Evolutionary conservation across 2,329 filamentous ascomycete species (phyloP), one percentile per base, ranked within the genome.

Genomic region (Eutypella sp.): DNA sequence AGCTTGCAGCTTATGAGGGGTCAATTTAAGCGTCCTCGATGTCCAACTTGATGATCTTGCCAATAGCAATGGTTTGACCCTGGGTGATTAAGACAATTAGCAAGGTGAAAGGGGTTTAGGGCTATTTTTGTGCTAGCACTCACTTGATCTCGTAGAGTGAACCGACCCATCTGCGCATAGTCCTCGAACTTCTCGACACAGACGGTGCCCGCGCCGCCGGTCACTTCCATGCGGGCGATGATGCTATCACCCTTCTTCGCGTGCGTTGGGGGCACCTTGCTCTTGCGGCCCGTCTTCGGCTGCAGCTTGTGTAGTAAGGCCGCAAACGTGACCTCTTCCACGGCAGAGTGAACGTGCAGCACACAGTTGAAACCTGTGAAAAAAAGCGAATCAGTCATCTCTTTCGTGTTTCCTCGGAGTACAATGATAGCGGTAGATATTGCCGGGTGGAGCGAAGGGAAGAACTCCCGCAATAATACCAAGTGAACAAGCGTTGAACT

Each of bases 1-100:
- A n/a, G n/a, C n/a, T n/a, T n/a, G n/a, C n/a, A n/a, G n/a, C n/a
- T n/a, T n/a, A n/a, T n/a, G n/a, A n/a, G n/a, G n/a, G n/a, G n/a
- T n/a, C n/a, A 20, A 36, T 52, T 49, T 57, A 61, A 41, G 56
- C 54, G 43, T 59, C 67, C 7, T 63, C 71, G 58, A 82, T 75
- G 53, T n/a, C n/a, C n/a, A 99, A 79, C 78, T 91, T 96, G 49
- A 89, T 96, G 67, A 99, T 95, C 81, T 99, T 99, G 63, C 93
- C 93, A 72, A 99, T 99, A 46, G 93, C 93, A 73, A 99, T 96
- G 0, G 93, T 99, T 87, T 97, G 92, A 60, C 93, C 93, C 84
- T 97, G 63, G 45, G n/a, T n/a, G n/a, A n/a, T n/a, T n/a, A n/a
- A 64, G 42, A 53, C 45, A 19, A 27, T 58, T 42, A 64, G 64